phyloP scores from a whole-genome alignment of 306 rosid species.

The Canavalia gladiata region DNA sequence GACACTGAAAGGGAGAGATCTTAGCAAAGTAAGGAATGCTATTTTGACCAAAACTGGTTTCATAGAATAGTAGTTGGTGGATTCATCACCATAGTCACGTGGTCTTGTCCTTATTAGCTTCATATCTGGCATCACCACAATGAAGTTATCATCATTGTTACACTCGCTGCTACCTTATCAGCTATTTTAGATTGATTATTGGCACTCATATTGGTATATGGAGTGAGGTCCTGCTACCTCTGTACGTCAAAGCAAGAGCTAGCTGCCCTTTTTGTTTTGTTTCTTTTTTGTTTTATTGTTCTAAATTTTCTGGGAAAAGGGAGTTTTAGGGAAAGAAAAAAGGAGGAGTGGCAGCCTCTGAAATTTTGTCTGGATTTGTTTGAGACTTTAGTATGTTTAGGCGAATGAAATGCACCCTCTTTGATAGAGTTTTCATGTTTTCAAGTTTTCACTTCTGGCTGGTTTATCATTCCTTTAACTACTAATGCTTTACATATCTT shows the following conservation, averaged over 20 bases:
- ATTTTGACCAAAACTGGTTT: conserved; percentile 84
- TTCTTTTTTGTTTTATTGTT: conserved; percentile 41
- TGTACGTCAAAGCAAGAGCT: conserved; percentile 50
- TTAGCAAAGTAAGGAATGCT: conserved; percentile 79
- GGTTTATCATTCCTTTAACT: conserved; percentile 9
- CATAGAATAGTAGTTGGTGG: conserved; percentile 62
- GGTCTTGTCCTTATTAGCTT: conserved; percentile 27
- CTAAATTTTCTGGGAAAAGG: conserved; percentile 44
- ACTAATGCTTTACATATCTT: neutral
- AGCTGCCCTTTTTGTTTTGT: conserved; percentile 48
- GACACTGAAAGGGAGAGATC: conserved; percentile 88
- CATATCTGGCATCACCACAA: conserved; percentile 41
- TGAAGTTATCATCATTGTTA: conserved; percentile 26
- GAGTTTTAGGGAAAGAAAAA: neutral
- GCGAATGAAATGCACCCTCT: conserved; percentile 16
- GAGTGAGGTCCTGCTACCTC: conserved; percentile 37
- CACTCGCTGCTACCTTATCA: conserved; percentile 37
- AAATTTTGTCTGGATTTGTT: conserved; percentile 57
- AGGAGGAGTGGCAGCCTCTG: conserved; percentile 52
- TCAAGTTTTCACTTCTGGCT: conserved; percentile 3
- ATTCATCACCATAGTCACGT: conserved; percentile 13
- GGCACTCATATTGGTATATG: conserved; percentile 2
- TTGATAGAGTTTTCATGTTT: conserved; percentile 9
- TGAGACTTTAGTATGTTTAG: conserved; percentile 20
- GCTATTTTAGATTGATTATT: conserved; percentile 31